A percentile compares a stretch with the other conserved stretches of the same genome.
Evolutionary conservation across 768 basidiomycete genomes (phyloP).

Genomic region (Dacryopinax primogenitus): DNA sequence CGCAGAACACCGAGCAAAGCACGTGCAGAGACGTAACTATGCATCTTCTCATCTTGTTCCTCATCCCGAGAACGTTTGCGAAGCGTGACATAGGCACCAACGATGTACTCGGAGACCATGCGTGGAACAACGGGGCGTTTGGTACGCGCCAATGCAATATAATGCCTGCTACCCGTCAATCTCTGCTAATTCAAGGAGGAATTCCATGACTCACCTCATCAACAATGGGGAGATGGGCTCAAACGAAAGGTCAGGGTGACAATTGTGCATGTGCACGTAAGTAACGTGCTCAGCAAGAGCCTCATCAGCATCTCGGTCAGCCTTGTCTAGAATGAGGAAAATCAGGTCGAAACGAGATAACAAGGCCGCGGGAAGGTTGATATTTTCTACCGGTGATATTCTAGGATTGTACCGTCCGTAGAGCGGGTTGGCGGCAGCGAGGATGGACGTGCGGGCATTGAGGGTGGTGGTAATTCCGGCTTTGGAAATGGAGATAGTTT

Average conservation of each 20-base stretch:
- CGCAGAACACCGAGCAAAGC: conserved; percentile 90
- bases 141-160: conserved; percentile 82
- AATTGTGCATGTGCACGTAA: conserved; percentile 92
- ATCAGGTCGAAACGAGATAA: conserved; percentile 92
- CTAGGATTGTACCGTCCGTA: conserved; percentile 98
- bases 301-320: conserved; percentile 88
- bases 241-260: conserved; percentile 60
- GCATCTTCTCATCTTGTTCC: conserved; percentile 71
- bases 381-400: conserved; percentile 95
- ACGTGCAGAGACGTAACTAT: conserved; percentile 90
- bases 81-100: conserved; percentile 88
- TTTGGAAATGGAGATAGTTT: conserved; percentile 98
- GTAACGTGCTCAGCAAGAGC: conserved; percentile 94
- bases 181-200: neutral
- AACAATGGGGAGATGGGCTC: conserved; percentile 75
- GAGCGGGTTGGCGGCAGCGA: conserved; percentile 94
- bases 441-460: conserved; percentile 92
- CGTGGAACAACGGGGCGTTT: conserved; percentile 82
- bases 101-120: conserved; percentile 80
- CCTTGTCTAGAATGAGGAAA: conserved; percentile 95
- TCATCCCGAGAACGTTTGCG: conserved; percentile 89
- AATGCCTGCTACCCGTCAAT: conserved; percentile 46
- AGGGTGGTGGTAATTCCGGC: conserved; percentile 97
- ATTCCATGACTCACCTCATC: conserved; percentile 53
- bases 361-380: conserved; percentile 94